A percentile compares a stretch with the other conserved stretches of the same genome.
These are phyloP conservation scores for Barnettozyma californica DNA, from an alignment of 805 yeast species.

Conservation along the genomic window DNA sequence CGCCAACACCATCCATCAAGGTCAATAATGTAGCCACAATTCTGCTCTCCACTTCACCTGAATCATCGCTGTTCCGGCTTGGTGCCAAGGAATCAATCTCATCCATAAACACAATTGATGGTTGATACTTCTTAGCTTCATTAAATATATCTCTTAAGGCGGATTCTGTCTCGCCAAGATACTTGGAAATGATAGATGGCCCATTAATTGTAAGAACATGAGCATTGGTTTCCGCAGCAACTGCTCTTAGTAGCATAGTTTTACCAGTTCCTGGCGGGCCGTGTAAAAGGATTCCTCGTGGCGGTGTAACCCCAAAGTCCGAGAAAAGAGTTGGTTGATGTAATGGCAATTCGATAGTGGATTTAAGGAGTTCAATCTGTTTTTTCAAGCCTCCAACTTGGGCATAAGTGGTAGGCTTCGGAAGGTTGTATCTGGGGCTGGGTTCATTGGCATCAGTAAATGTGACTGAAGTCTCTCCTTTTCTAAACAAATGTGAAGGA, in stretches of 20 bases:
- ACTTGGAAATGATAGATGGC: constrained; percentile 87
- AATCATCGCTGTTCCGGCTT: constrained; percentile 71
- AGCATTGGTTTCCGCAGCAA: constrained; percentile 73
- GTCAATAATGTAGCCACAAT: constrained; percentile 86
- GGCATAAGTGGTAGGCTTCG: constrained; percentile 39
- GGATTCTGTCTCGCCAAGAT: constrained; percentile 90
- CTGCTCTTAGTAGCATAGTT: constrained; percentile 77
- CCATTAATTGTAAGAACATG: constrained; percentile 86
- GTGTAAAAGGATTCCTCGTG: constrained; percentile 86
- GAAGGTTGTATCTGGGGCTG: constrained; percentile 38
- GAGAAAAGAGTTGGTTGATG: constrained; percentile 70
- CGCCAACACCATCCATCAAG: constrained; percentile 73
- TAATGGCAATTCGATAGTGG: constrained; percentile 76
- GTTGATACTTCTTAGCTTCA: constrained; percentile 84
- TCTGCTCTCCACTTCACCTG: constrained; percentile 86
- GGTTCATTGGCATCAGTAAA: constrained; percentile 24
- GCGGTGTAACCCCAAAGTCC: constrained; percentile 86
- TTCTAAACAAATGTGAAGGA: constrained; percentile 43
- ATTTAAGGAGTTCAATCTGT: constrained; percentile 55
- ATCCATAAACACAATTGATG: constrained; percentile 83
- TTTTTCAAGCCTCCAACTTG: constrained; percentile 73
- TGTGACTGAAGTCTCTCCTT: constrained; percentile 27
- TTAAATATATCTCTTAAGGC: constrained; percentile 74
- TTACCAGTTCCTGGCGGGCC: constrained; percentile 99
- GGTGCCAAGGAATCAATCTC: constrained; percentile 94